These are phyloP conservation scores for Acidiella bohemica DNA, from an alignment of 495 filamentous ascomycete genomes.

Conservation along the genomic window DNA sequence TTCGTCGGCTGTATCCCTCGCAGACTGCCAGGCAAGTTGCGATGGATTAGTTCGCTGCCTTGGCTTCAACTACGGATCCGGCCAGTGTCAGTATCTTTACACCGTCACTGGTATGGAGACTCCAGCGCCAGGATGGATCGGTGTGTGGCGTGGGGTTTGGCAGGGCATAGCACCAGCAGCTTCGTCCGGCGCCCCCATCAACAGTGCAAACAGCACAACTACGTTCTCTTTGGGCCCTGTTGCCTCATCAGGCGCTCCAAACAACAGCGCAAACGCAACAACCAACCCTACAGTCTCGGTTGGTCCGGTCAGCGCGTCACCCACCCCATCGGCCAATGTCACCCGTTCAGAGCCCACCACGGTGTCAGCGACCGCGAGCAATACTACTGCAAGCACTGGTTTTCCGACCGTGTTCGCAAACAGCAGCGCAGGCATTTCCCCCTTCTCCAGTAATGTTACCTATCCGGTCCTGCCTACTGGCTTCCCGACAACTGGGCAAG, in stretches of 20 bases:
- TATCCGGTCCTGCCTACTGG: too few species aligned
- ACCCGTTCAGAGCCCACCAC: neutral
- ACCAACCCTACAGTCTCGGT: too few species aligned
- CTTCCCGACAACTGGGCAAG: too few species aligned
- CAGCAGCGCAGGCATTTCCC: too few species aligned
- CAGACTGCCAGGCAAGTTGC: neutral
- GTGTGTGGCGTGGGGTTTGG: neutral
- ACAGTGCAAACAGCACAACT: constrained; percentile 1
- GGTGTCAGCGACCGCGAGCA: neutral
- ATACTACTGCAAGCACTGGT: neutral
- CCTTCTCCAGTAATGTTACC: too few species aligned
- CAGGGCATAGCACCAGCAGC: neutral
- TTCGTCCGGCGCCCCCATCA: constrained; percentile 1
- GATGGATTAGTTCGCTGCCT: neutral
- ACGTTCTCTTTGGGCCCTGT: neutral
- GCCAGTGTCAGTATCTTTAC: constrained; percentile 1
- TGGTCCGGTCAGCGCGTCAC: neutral
- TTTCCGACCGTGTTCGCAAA: neutral
- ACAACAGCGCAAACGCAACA: too few species aligned
- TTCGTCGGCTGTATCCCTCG: neutral
- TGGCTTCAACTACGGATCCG: constrained; percentile 2
- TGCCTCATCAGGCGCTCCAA: too few species aligned
- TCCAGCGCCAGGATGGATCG: constrained; percentile 1
- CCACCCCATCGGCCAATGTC: neutral
- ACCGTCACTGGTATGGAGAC: constrained; percentile 1